Evolutionary conservation across 1,284 basidiomycete genomes (phyloP).

Genomic region (Golubevia sp.): DNA sequence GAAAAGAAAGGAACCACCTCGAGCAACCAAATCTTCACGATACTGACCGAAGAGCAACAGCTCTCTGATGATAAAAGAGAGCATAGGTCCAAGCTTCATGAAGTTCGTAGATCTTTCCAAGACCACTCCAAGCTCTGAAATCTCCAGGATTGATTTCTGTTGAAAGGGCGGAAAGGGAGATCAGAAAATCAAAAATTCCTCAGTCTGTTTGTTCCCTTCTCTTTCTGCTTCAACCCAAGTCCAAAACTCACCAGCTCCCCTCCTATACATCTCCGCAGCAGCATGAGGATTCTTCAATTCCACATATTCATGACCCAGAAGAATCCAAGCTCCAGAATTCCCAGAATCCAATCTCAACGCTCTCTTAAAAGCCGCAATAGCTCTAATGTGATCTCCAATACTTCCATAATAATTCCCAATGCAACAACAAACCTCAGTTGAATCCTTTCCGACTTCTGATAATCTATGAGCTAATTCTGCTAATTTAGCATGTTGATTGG

Average conservation of each 20-base stretch:
- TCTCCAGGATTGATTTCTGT: constrained; percentile 92
- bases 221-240: background rate
- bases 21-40: background rate
- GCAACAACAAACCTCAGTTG: constrained; percentile 72
- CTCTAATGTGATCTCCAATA: constrained; percentile 89
- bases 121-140: constrained; percentile 96
- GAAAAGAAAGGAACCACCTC: no score
- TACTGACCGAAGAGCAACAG: constrained; percentile 81
- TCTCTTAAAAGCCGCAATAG: constrained; percentile 90
- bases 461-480: constrained; percentile 80
- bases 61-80: constrained; percentile 93
- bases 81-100: constrained; percentile 96
- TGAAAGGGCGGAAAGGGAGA: background rate
- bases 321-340: constrained; percentile 96
- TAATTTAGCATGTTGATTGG: constrained; percentile 83
- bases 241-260: constrained; percentile 78
- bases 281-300: constrained; percentile 99
- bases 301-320: constrained; percentile 98
- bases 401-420: constrained; percentile 96
- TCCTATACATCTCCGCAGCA: constrained; percentile 93
- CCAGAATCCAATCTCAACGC: constrained; percentile 91
- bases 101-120: constrained; percentile 96
- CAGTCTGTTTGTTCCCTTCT: background rate
- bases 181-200: background rate
- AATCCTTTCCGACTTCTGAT: constrained; percentile 38